Base-by-base conservation (phyloP, 345 rosid species). In the Euphorbia lathyris region DNA sequence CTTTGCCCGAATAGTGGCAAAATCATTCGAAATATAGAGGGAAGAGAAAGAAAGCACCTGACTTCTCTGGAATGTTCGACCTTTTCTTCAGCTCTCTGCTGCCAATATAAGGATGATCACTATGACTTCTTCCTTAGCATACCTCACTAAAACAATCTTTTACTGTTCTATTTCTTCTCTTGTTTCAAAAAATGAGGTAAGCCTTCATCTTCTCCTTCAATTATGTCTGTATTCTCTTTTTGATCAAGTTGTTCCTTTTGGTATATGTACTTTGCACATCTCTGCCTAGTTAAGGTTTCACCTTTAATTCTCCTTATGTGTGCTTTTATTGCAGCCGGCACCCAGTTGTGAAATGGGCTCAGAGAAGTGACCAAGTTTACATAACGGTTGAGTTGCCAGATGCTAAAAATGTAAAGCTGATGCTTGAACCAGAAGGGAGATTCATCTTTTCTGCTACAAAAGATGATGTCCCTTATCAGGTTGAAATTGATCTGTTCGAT, bases 391-490 rank as follows among this genome's bases (percentile, higher is more conserved):
- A 73, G 34, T 66, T 73, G 45, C 61, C 77, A 1, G 77, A 73
- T 58, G 77, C 77, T 38, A 67, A 73, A 25, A 61, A 73, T 66
- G 77, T 59, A 17, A 67, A 66, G 60, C 66, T 73, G n/a, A 47
- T 59, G 66, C 77, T 73, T 30, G 77, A 73, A 26, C 77, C 72
- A 22, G 72, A 73, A 36, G 77, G 77, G 19, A 67, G n/a, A 26
- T 73, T 73, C 47, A 34, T 17, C 29, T 73, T 73, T 47, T 67
- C 72, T 47, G 77, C 77, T 8, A 20, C 66, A 32, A 60, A 55
- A 32, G 72, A 67, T 30, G 76, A 55, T 19, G 17, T 50, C n/a
- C 66, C 64, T 22, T 73, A 67, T 30, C 61, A 57, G 6, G 66
- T 67, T 48, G 71, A 73, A 5, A n/a, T 73, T 32, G 72, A 66